A percentile compares a stretch with the other conserved stretches of the same genome.
These are phyloP conservation scores for Coniochaeta ligniaria DNA, from an alignment of 2,329 filamentous ascomycete species.

Conservation along the genomic window DNA sequence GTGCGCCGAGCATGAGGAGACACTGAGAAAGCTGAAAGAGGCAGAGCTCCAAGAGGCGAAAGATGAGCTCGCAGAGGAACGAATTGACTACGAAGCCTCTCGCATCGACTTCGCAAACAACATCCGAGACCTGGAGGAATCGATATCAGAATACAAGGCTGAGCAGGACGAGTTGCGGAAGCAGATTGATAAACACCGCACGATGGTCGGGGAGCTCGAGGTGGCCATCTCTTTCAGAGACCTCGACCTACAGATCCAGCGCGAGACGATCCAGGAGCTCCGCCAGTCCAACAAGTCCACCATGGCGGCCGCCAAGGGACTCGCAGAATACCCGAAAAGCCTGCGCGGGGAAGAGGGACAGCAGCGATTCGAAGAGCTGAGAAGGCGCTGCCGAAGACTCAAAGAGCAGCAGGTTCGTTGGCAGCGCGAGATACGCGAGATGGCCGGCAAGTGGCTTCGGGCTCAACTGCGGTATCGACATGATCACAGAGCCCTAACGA, in stretches of 20 bases:
- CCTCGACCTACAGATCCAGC: background rate
- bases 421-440: background rate
- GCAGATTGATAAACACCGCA: background rate
- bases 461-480: background rate
- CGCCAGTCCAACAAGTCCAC: background rate
- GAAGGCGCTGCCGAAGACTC: background rate
- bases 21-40: background rate
- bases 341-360: background rate
- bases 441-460: background rate
- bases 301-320: background rate
- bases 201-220: background rate
- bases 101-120: background rate
- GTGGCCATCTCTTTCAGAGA: background rate
- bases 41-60: background rate
- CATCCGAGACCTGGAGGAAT: conserved; percentile 1
- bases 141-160: background rate
- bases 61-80: background rate
- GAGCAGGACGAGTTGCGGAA: background rate
- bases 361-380: background rate
- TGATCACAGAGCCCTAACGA: background rate
- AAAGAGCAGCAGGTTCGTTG: background rate
- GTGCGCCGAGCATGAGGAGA: background rate
- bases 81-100: background rate
- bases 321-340: background rate
- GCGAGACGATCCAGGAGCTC: background rate